phyloP scores from a whole-genome alignment of 306 rosid species.

The Luffa acutangula region DNA sequence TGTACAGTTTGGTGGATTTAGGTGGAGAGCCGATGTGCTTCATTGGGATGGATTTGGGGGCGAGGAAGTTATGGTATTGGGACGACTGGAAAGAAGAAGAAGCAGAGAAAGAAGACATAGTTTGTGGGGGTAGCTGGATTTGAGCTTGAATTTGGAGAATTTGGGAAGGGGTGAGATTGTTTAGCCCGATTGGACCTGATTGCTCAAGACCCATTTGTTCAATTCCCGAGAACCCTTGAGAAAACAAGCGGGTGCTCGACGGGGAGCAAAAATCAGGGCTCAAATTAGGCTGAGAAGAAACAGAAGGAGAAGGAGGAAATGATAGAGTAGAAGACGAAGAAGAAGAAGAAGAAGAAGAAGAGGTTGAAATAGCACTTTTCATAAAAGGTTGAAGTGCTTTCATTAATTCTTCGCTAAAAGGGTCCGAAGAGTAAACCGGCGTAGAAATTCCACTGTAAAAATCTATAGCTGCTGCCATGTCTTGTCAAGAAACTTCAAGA shows the following conservation, averaged over 20 bases:
- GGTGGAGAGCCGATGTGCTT: conserved; percentile 31
- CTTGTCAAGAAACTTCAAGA: not conserved
- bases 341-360: conserved; percentile 13
- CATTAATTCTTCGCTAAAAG: conserved; percentile 53
- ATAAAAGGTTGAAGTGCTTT: conserved; percentile 67
- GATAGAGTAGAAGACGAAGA: not conserved
- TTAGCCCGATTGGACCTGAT: conserved; percentile 44
- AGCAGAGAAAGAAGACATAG: conserved; percentile 10
- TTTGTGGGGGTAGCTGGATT: conserved; percentile 29
- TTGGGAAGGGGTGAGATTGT: conserved; percentile 65
- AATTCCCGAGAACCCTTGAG: conserved; percentile 17
- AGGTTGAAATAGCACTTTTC: conserved; percentile 35
- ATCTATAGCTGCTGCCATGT: conserved; percentile 49
- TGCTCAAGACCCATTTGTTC: conserved; percentile 19
- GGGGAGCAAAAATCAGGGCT: conserved; percentile 21
- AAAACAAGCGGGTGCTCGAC: conserved; percentile 23
- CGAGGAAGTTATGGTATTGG: conserved; percentile 16
- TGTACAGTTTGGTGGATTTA: conserved; percentile 55
- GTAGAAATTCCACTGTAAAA: conserved; percentile 18
- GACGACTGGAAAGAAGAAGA: conserved; percentile 14
- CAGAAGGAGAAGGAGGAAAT: not conserved
- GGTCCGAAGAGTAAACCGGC: conserved; percentile 33
- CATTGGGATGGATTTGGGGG: conserved; percentile 54
- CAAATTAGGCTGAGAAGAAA: conserved; percentile 16
- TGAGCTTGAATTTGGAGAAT: conserved; percentile 75